These are phyloP conservation scores for Aphanomyces cochlioides DNA, from an alignment of 352 stramenopile species.

Conservation along the genomic window DNA sequence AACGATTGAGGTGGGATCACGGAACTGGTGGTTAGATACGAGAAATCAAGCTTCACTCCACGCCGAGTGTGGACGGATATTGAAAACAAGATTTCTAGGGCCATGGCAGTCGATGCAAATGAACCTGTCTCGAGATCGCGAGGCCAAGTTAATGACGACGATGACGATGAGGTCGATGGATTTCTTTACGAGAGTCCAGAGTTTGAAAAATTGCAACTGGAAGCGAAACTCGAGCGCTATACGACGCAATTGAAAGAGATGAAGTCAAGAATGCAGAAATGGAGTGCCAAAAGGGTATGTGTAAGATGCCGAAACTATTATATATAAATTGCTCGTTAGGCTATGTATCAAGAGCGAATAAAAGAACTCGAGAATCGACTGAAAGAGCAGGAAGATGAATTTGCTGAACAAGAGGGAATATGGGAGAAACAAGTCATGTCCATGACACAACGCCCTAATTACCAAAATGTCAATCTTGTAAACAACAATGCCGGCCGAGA, in stretches of 20 bases:
- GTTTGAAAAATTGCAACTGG: constrained; percentile 19
- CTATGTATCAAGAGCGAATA: constrained; percentile 16
- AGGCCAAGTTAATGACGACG: constrained; percentile 30
- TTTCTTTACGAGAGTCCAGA: constrained; percentile 31
- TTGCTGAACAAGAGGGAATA: constrained; percentile 48
- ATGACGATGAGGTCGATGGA: constrained; percentile 26
- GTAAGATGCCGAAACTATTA: neutral
- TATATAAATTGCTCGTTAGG: neutral
- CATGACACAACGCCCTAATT: constrained; percentile 24
- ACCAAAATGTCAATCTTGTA: constrained; percentile 34
- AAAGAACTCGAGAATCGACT: constrained; percentile 31
- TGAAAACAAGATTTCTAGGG: neutral
- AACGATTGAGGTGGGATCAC: no score
- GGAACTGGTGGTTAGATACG: neutral
- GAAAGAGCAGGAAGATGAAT: constrained; percentile 42
- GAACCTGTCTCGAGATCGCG: neutral
- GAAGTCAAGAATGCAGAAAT: constrained; percentile 26
- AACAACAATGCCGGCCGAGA: constrained; percentile 39
- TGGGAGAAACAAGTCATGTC: constrained; percentile 56
- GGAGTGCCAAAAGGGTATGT: constrained; percentile 12
- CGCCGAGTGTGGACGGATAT: constrained; percentile 12
- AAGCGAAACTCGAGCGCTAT: constrained; percentile 21
- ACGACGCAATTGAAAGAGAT: constrained; percentile 22
- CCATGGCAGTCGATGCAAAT: neutral
- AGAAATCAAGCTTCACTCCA: neutral